phyloP scores from a whole-genome alignment of 2,329 filamentous ascomycete genomes.

The Chrysosporium keratinophilum region DNA sequence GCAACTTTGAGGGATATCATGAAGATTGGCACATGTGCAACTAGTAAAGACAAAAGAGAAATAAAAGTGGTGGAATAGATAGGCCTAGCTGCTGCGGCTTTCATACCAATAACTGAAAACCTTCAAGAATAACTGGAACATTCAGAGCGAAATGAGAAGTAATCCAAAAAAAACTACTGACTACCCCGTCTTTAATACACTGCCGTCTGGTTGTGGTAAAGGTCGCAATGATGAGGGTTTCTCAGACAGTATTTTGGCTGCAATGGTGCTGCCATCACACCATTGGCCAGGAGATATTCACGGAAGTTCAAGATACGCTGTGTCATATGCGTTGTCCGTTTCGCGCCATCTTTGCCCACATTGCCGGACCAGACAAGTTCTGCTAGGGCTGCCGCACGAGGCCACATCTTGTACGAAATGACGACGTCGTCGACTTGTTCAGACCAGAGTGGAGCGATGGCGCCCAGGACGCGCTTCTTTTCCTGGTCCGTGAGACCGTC shows the following conservation, averaged over 20 bases:
- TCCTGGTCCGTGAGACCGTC: constrained; percentile 39
- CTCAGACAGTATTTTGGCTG: constrained; percentile 50
- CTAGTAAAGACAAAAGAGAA: no score
- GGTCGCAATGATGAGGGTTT: constrained; percentile 49
- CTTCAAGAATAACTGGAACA: neutral
- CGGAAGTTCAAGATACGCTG: constrained; percentile 50
- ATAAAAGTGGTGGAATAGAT: no score
- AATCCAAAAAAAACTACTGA: neutral
- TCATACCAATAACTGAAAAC: no score
- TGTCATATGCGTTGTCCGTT: constrained; percentile 45
- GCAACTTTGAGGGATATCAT: no score
- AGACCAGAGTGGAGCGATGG: constrained; percentile 43
- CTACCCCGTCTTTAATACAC: constrained; percentile 2
- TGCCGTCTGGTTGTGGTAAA: constrained; percentile 43
- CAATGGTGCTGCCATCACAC: constrained; percentile 41
- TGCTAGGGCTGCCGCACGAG: constrained; percentile 46
- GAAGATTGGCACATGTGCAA: no score
- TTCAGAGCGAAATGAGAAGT: neutral
- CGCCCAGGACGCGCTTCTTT: constrained; percentile 43
- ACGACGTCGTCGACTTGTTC: constrained; percentile 47
- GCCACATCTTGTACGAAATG: constrained; percentile 45
- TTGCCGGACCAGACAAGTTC: constrained; percentile 50
- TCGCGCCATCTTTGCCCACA: constrained; percentile 39
- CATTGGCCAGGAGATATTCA: constrained; percentile 48
- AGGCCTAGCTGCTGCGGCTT: no score